Evolutionary conservation across 2,329 filamentous ascomycete genomes (phyloP).

Genomic region (Penicillium sp.): DNA sequence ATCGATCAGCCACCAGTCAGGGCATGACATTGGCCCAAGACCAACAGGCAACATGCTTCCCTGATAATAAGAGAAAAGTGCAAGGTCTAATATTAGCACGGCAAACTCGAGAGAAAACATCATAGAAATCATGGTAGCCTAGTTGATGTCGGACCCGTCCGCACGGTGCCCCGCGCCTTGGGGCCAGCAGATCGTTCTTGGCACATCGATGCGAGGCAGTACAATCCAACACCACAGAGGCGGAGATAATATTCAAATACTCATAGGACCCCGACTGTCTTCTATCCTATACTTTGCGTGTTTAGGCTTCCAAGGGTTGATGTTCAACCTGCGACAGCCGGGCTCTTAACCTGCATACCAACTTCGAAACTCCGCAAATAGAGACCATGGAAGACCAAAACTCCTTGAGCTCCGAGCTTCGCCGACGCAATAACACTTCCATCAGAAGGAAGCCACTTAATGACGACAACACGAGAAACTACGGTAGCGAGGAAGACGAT

Average conservation of each 20-base stretch:
- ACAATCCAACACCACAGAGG: not conserved
- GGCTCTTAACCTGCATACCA: not conserved
- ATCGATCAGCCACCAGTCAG: not conserved
- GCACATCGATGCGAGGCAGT: not conserved
- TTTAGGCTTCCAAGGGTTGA: not conserved
- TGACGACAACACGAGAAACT: not conserved
- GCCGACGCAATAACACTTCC: not conserved
- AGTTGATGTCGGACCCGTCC: not conserved
- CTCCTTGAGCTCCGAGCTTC: not conserved
- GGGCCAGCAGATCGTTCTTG: not conserved
- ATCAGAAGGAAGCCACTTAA: not conserved
- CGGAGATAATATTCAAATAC: not conserved
- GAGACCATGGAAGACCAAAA: not conserved
- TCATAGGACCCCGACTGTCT: not conserved
- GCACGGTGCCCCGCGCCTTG: not conserved
- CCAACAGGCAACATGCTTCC: not conserved
- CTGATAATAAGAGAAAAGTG: not conserved
- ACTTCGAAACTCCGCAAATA: not conserved
- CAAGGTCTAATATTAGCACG: not conserved
- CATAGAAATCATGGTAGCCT: not conserved
- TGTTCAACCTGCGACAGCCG: not conserved
- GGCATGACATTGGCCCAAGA: not conserved
- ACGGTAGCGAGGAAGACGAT: not conserved
- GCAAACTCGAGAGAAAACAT: not conserved
- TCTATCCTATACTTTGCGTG: not conserved